phyloP scores from a whole-genome alignment of 2,329 filamentous ascomycete genomes.

The Westerdykella aurantiaca region DNA sequence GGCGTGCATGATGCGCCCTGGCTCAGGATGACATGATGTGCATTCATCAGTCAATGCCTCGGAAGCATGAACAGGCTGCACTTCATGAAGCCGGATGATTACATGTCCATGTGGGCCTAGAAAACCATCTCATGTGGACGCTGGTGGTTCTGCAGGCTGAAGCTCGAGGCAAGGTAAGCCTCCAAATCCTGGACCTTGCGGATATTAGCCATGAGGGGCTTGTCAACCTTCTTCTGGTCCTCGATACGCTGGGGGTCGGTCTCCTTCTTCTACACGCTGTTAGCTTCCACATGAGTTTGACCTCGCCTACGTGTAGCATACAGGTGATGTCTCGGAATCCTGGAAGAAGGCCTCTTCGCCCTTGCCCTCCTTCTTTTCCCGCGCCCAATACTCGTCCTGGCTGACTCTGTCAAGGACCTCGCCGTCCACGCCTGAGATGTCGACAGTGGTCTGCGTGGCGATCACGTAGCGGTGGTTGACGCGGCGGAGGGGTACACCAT shows the following conservation, averaged over 20 bases:
- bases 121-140: slow-evolving; percentile 99
- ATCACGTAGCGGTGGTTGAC: slow-evolving; percentile 92
- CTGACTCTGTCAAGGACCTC: slow-evolving; percentile 69
- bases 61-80: too few species aligned
- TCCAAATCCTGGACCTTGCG: slow-evolving; percentile 93
- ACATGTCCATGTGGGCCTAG: slow-evolving; percentile 40
- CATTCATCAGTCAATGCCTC: too few species aligned
- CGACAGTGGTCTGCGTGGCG: slow-evolving; percentile 77
- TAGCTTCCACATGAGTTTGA: slow-evolving; percentile 59
- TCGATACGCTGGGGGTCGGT: slow-evolving; percentile 81
- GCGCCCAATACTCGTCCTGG: slow-evolving; percentile 83
- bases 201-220: slow-evolving; percentile 85
- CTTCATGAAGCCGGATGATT: too few species aligned
- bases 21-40: too few species aligned
- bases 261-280: slow-evolving; percentile 70
- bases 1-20: too few species aligned
- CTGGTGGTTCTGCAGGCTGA: slow-evolving; percentile 97
- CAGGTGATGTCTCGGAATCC: slow-evolving; percentile 89
- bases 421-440: slow-evolving; percentile 73
- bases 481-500: slow-evolving; percentile 91
- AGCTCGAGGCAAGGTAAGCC: slow-evolving; percentile 87
- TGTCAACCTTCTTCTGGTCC: slow-evolving; percentile 98
- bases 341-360: slow-evolving; percentile 98
- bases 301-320: slow-evolving; percentile 44
- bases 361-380: slow-evolving; percentile 95